Conservation (phyloP, 176 grass and related monocot species). For the Melocanna baccifera region DNA sequence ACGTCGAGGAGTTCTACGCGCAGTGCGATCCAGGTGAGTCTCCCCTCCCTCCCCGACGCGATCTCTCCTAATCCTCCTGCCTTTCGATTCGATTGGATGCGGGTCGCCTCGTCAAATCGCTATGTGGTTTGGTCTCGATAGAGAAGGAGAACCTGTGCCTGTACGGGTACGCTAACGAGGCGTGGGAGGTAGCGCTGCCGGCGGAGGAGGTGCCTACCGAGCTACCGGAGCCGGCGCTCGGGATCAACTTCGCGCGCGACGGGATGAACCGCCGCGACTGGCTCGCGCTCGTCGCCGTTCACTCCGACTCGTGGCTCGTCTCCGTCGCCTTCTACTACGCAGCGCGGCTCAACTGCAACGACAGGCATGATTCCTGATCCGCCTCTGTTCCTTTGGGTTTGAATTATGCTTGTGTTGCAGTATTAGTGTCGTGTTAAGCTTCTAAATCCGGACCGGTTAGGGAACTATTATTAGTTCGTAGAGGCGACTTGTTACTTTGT, state of each 20-base stretch:
- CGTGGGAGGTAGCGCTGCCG: slow-evolving; percentile 71
- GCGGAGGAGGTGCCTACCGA: slow-evolving; percentile 87
- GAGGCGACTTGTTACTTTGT: background rate
- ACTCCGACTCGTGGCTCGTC: slow-evolving; percentile 77
- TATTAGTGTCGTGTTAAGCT: background rate
- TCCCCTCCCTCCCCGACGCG: background rate
- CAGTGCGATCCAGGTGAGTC: slow-evolving; percentile 73
- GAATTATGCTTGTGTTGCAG: background rate
- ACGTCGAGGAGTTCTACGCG: slow-evolving; percentile 70
- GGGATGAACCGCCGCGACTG: slow-evolving; percentile 75
- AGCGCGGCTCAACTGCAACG: slow-evolving; percentile 52
- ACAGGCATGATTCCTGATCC: slow-evolving; percentile 30
- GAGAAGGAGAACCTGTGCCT: slow-evolving; percentile 79
- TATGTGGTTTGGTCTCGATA: slow-evolving; percentile 9
- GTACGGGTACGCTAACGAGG: slow-evolving; percentile 61
- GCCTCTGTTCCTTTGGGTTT: slow-evolving; percentile 11
- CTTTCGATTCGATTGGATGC: slow-evolving; percentile 21
- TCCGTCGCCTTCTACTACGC: slow-evolving; percentile 74
- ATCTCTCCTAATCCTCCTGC: background rate
- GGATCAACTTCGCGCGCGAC: slow-evolving; percentile 81
- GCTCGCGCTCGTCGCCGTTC: slow-evolving; percentile 71
- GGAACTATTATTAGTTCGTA: slow-evolving; percentile 4
- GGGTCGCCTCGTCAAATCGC: slow-evolving; percentile 3
- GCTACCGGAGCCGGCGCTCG: slow-evolving; percentile 70
- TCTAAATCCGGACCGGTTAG: background rate